Percentiles rank a stretch among this genome's conserved stretches.
Conservation (phyloP, 2,329 filamentous ascomycete species). For the Periglandula ipomoeae region DNA sequence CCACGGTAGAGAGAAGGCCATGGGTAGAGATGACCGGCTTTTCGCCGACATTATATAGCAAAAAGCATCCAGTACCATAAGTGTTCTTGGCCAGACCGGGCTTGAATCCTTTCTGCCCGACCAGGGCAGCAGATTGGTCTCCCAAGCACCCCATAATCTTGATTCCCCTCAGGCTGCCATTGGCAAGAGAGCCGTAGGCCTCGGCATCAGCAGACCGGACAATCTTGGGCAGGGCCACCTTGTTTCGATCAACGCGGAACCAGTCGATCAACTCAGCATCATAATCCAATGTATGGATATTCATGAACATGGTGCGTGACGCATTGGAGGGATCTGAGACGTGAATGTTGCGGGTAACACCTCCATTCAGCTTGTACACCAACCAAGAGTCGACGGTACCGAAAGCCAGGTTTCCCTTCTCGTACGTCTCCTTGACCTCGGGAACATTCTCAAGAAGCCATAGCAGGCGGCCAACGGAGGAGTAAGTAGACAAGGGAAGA, state of each 20-base stretch:
- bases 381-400: constrained; percentile 78
- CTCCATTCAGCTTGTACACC: constrained; percentile 70
- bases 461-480: constrained; percentile 67
- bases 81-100: constrained; percentile 77
- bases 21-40: constrained; percentile 73
- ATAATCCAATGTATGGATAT: constrained; percentile 66
- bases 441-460: constrained; percentile 66
- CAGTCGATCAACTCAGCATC: constrained; percentile 65
- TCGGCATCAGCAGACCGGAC: constrained; percentile 62
- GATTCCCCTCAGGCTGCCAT: constrained; percentile 54
- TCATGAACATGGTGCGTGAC: constrained; percentile 84
- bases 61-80: constrained; percentile 77
- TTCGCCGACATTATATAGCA: constrained; percentile 73
- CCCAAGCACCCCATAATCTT: constrained; percentile 71
- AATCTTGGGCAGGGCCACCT: constrained; percentile 67
- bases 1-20: constrained; percentile 68
- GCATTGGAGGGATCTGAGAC: constrained; percentile 77
- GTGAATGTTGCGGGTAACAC: constrained; percentile 52
- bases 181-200: constrained; percentile 56
- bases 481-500: constrained; percentile 73
- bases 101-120: constrained; percentile 69
- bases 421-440: constrained; percentile 60
- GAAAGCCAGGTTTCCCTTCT: constrained; percentile 62
- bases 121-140: constrained; percentile 72
- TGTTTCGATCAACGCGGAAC: constrained; percentile 61